Evolutionary conservation across 495 filamentous ascomycete genomes (phyloP).

Genomic region (Lentithecium fluviatile): DNA sequence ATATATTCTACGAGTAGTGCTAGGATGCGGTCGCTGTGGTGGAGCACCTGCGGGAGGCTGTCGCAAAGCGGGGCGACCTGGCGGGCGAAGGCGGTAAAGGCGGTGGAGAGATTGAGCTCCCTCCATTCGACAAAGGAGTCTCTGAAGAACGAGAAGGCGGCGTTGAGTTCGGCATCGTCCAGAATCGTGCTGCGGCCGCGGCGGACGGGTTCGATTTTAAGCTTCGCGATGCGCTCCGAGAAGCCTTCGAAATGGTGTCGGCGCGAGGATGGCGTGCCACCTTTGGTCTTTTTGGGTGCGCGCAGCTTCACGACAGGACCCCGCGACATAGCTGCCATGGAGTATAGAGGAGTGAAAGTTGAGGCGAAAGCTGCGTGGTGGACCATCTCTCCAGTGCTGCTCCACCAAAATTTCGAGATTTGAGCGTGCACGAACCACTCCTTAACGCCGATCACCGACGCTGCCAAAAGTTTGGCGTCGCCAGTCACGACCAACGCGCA

Average conservation of each 20-base stretch:
- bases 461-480: slow-evolving; percentile 1
- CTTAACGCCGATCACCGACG: slow-evolving; percentile 10
- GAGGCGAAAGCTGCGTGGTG: not conserved
- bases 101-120: slow-evolving; percentile 82
- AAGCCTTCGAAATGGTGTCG: slow-evolving; percentile 90
- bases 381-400: not conserved
- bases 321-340: slow-evolving; percentile 50
- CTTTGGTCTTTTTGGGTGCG: slow-evolving; percentile 48
- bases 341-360: not conserved
- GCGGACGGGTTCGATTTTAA: slow-evolving; percentile 90
- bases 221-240: slow-evolving; percentile 85
- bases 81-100: slow-evolving; percentile 70
- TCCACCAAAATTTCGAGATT: not conserved
- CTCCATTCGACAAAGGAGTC: slow-evolving; percentile 81
- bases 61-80: slow-evolving; percentile 76
- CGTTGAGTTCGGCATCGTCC: slow-evolving; percentile 67
- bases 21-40: slow-evolving; percentile 83
- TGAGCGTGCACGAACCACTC: not conserved
- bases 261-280: slow-evolving; percentile 69
- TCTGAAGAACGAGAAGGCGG: slow-evolving; percentile 73
- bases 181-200: slow-evolving; percentile 78
- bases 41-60: slow-evolving; percentile 84
- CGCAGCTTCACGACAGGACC: slow-evolving; percentile 60
- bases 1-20: slow-evolving; percentile 74
- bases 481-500: not conserved